phyloP scores from a whole-genome alignment of 1,139 yeast species.

The Diutina mesorugosa region DNA sequence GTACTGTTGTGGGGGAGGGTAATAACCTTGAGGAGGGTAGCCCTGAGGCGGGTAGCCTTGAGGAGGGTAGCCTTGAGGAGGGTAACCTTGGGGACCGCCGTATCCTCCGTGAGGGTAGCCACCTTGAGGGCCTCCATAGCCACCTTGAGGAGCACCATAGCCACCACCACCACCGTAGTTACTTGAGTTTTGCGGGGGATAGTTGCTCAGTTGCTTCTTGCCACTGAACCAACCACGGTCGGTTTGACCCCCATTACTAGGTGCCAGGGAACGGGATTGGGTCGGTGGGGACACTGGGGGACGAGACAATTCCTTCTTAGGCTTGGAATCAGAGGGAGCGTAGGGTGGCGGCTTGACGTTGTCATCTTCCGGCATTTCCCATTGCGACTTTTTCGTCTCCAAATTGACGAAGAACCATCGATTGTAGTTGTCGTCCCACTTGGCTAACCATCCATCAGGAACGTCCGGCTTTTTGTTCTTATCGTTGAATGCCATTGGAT shows the following conservation, averaged over 20 bases:
- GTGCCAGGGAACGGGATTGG: slow-evolving; percentile 6
- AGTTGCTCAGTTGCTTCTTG: slow-evolving; percentile 2
- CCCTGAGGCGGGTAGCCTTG: slow-evolving; percentile 9
- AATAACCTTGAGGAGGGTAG: slow-evolving; percentile 8
- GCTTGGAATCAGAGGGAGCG: slow-evolving; percentile 8
- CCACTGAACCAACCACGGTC: slow-evolving; percentile 4
- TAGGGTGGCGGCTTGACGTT: slow-evolving; percentile 17
- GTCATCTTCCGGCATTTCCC: slow-evolving; percentile 71
- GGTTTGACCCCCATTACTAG: slow-evolving; percentile 1
- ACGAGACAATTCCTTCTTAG: slow-evolving; percentile 2
- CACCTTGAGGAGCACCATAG: slow-evolving; percentile 10
- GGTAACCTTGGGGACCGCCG: slow-evolving; percentile 5
- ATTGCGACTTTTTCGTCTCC: slow-evolving; percentile 66
- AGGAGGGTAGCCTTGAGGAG: slow-evolving; percentile 7
- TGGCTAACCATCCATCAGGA: slow-evolving; percentile 80
- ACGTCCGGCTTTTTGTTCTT: slow-evolving; percentile 36
- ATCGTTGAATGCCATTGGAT: slow-evolving; percentile 7
- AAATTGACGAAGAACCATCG: slow-evolving; percentile 71
- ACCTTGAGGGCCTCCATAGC: slow-evolving; percentile 8
- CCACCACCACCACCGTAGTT: slow-evolving; percentile 7
- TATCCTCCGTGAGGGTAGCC: slow-evolving; percentile 9
- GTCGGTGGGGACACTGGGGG: slow-evolving; percentile 11
- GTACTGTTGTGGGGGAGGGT: slow-evolving; percentile 3
- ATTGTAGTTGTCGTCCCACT: slow-evolving; percentile 68
- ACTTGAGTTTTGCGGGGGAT: slow-evolving; percentile 5